These are phyloP conservation scores for Quercus suber DNA, from an alignment of 306 rosid species.

Conservation along the genomic window DNA sequence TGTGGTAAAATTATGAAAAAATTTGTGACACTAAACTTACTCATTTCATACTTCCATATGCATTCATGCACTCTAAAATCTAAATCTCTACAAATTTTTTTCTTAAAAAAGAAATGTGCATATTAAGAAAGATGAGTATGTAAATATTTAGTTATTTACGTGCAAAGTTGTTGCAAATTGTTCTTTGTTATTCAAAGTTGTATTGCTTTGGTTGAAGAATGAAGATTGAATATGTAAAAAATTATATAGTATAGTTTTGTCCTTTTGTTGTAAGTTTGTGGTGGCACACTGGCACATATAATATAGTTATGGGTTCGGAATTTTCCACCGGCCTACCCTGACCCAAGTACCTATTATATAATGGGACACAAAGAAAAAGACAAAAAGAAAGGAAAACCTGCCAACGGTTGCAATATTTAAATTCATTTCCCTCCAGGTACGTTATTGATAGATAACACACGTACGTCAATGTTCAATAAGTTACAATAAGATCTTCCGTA, in stretches of 20 bases:
- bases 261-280: not conserved
- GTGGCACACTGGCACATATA: not conserved
- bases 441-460: not conserved
- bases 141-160: too few relatives aligned
- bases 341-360: not conserved
- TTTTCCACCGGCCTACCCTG: too few relatives aligned
- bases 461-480: too few relatives aligned
- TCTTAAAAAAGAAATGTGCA: too few relatives aligned
- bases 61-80: too few relatives aligned
- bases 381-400: not conserved
- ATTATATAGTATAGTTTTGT: not conserved
- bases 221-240: not conserved
- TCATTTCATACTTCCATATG: too few relatives aligned
- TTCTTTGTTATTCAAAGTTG: not conserved
- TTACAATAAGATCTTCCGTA: too few relatives aligned
- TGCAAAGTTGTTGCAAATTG: not conserved
- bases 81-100: too few relatives aligned
- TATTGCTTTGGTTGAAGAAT: not conserved
- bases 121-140: too few relatives aligned
- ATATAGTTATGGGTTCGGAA: not conserved
- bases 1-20: fast-evolving
- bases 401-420: not conserved
- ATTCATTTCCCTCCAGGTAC: not conserved
- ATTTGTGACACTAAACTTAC: too few relatives aligned
- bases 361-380: not conserved